Percentiles rank a stretch among this genome's conserved stretches.
Evolutionary conservation across 73 alveolate genomes (phyloP).

Genomic region (Strombidium stylifer): DNA sequence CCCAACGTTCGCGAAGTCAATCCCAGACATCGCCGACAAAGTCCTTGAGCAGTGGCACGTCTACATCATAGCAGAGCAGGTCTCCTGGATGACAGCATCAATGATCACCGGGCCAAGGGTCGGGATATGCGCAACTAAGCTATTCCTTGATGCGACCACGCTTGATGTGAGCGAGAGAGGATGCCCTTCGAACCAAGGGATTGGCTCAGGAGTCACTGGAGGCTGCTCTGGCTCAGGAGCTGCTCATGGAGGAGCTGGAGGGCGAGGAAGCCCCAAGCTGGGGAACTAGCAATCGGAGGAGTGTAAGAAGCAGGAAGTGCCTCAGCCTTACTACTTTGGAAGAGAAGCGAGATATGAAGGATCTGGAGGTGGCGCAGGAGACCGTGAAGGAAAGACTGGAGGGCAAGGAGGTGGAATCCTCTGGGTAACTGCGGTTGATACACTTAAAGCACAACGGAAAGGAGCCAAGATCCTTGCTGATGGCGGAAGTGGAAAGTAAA

Average conservation of each 20-base stretch:
- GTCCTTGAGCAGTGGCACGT: too few species aligned
- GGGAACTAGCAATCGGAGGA: too few species aligned
- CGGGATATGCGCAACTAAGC: conserved; percentile 10
- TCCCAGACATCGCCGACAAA: too few species aligned
- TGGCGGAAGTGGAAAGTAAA: conserved; percentile 16
- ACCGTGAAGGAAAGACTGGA: background rate
- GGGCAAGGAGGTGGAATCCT: conserved; percentile 43
- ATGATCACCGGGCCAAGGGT: too few species aligned
- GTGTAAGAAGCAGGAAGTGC: too few species aligned
- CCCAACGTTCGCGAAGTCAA: too few species aligned
- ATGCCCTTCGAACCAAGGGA: conserved; percentile 16
- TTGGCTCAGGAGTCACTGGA: conserved; percentile 23
- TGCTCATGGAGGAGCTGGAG: conserved; percentile 32
- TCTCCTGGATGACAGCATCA: background rate
- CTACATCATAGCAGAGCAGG: too few species aligned
- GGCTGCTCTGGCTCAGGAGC: conserved; percentile 51
- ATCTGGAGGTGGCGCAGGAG: conserved; percentile 51
- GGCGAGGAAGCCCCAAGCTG: conserved; percentile 12
- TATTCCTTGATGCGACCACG: background rate
- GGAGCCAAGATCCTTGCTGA: conserved; percentile 11
- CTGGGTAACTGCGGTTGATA: conserved; percentile 10
- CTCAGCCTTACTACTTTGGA: background rate
- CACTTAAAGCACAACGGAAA: background rate
- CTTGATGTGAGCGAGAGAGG: conserved; percentile 9
- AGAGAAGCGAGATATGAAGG: conserved; percentile 30